A percentile compares a stretch with the other conserved stretches of the same genome.
phyloP scores from a whole-genome alignment of 371 early-diverging fungal genomes.

The Lichtheimia ornata region DNA sequence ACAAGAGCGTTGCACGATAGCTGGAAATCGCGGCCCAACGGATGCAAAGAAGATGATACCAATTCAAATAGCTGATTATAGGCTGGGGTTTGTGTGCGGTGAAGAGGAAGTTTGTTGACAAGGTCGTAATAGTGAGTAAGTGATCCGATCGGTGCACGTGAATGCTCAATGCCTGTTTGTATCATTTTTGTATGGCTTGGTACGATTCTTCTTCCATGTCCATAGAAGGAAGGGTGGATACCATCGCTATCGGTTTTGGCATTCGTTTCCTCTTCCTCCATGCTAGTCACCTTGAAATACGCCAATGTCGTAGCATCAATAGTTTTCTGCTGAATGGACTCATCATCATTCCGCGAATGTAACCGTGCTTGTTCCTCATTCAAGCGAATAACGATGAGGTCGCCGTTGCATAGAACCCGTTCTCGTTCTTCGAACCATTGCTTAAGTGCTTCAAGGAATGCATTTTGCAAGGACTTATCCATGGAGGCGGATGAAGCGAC shows the following conservation, averaged over 20 bases:
- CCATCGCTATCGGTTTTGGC: not conserved
- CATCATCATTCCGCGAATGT: conserved; percentile 14
- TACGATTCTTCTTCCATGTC: conserved; percentile 53
- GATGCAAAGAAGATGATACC: conserved; percentile 74
- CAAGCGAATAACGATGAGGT: conserved; percentile 71
- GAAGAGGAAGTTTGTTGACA: conserved; percentile 28
- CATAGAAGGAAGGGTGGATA: conserved; percentile 43
- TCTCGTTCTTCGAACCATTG: conserved; percentile 70
- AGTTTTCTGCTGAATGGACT: conserved; percentile 9
- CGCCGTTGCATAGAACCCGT: conserved; percentile 73
- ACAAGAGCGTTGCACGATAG: conserved; percentile 75
- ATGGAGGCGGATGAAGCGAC: conserved; percentile 76
- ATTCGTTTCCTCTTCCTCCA: conserved; percentile 24
- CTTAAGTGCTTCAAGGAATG: conserved; percentile 64
- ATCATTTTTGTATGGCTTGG: conserved; percentile 64
- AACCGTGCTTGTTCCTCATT: conserved; percentile 48
- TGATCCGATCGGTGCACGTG: conserved; percentile 55
- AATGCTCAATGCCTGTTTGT: conserved; percentile 68
- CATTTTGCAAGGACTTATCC: conserved; percentile 67
- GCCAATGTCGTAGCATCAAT: conserved; percentile 40
- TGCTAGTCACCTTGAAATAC: conserved; percentile 57
- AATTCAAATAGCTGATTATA: conserved; percentile 52
- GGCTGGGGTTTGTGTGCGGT: conserved; percentile 27
- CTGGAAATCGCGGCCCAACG: conserved; percentile 65
- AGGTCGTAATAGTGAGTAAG: conserved; percentile 42